Conservation (phyloP, 1,139 yeast genomes). For the Magnusiomyces tetraspermus region DNA sequence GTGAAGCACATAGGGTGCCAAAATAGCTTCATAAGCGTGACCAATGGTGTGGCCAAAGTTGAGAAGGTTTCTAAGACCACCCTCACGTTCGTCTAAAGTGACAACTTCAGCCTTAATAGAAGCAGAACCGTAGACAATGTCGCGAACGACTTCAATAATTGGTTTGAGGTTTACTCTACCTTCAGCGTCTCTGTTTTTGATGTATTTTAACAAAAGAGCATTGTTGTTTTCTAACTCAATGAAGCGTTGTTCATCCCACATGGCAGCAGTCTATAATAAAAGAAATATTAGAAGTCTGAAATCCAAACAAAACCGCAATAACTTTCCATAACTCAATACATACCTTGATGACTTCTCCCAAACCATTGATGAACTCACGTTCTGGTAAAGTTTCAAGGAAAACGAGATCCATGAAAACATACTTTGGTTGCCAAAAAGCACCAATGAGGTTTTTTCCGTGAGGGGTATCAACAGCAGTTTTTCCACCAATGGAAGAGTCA, state of each 20-base stretch:
- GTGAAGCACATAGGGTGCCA: conserved; percentile 91
- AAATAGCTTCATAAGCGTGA: conserved; percentile 93
- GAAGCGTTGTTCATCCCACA: conserved; percentile 90
- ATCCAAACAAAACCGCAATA: neutral
- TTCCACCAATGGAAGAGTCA: conserved; percentile 97
- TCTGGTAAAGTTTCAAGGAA: conserved; percentile 84
- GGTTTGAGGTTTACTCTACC: conserved; percentile 47
- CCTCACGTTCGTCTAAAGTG: conserved; percentile 88
- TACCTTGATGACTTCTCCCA: conserved; percentile 89
- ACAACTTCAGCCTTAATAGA: conserved; percentile 92
- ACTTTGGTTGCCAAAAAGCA: conserved; percentile 93
- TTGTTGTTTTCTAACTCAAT: conserved; percentile 73
- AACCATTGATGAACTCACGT: conserved; percentile 93
- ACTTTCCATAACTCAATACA: conserved; percentile 10
- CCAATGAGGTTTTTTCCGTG: conserved; percentile 93
- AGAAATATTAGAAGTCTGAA: neutral
- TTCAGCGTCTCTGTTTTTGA: conserved; percentile 36
- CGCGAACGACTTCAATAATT: conserved; percentile 63
- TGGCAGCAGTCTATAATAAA: conserved; percentile 86
- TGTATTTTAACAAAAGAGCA: conserved; percentile 52
- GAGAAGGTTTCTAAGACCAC: conserved; percentile 81
- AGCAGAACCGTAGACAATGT: conserved; percentile 77
- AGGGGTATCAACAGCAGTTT: conserved; percentile 98
- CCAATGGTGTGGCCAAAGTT: conserved; percentile 98
- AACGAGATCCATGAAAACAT: conserved; percentile 78